Percentiles rank a stretch among this genome's conserved stretches.
Evolutionary conservation across 2,329 filamentous ascomycete species (phyloP).

Genomic region (Hymenoscyphus fructigenus): DNA sequence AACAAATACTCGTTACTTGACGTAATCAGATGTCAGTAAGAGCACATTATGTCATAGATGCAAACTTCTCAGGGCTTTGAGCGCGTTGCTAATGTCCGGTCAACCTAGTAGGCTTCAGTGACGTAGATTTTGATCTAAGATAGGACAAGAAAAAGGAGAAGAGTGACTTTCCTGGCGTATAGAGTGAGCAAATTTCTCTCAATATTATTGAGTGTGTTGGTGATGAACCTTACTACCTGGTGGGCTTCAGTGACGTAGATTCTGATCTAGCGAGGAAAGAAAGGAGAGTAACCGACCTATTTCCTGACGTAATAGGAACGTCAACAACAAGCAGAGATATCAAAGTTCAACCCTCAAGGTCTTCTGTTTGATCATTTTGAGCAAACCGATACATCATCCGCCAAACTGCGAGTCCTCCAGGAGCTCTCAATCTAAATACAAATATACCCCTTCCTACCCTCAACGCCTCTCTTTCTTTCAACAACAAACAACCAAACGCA

Average conservation of each 20-base stretch:
- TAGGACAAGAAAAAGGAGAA: too few relatives aligned
- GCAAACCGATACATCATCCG: not conserved
- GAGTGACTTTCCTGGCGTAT: too few relatives aligned
- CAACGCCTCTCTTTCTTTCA: not conserved
- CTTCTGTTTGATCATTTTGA: not conserved
- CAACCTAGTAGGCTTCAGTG: too few relatives aligned
- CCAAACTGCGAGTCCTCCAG: not conserved
- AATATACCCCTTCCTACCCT: not conserved
- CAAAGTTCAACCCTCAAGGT: not conserved
- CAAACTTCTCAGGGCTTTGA: too few relatives aligned
- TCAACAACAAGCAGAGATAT: not conserved
- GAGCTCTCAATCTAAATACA: not conserved
- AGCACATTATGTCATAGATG: too few relatives aligned
- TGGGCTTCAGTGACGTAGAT: not conserved
- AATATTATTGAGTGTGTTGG: too few relatives aligned
- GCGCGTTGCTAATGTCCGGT: too few relatives aligned
- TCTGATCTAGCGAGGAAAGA: not conserved
- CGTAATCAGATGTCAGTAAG: not conserved
- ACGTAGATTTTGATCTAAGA: too few relatives aligned
- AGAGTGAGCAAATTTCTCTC: too few relatives aligned
- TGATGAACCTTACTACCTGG: too few relatives aligned
- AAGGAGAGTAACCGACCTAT: not conserved
- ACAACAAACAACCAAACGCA: not conserved
- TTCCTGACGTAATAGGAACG: not conserved
- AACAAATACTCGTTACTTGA: not conserved